Evolutionary conservation across 2,329 filamentous ascomycete genomes (phyloP).

Genomic region (Epichloe uncinata): DNA sequence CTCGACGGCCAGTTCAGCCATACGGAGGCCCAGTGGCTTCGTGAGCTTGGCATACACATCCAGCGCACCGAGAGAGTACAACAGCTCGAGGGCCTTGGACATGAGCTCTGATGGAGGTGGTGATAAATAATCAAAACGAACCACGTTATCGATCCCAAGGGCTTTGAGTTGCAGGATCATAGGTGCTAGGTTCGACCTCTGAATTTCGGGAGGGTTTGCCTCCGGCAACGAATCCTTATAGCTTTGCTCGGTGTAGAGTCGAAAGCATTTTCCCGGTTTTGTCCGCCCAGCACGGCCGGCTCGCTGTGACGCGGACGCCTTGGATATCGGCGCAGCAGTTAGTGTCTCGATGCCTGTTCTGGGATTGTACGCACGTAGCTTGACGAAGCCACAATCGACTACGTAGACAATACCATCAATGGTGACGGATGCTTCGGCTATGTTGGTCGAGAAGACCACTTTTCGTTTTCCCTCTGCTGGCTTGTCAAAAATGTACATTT

Average conservation of each 20-base stretch:
- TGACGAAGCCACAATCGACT: constrained; percentile 82
- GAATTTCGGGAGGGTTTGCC: constrained; percentile 76
- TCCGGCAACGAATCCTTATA: constrained; percentile 50
- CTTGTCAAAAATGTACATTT: constrained; percentile 89
- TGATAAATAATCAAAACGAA: constrained; percentile 80
- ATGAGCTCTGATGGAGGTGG: constrained; percentile 76
- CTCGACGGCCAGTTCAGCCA: constrained; percentile 87
- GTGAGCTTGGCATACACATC: constrained; percentile 87
- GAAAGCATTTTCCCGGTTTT: constrained; percentile 83
- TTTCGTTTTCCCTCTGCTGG: constrained; percentile 73
- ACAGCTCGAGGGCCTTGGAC: constrained; percentile 71
- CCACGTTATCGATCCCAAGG: constrained; percentile 86
- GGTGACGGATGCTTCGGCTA: constrained; percentile 90
- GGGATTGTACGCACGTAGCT: constrained; percentile 76
- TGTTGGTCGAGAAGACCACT: constrained; percentile 88
- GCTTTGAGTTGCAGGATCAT: constrained; percentile 87
- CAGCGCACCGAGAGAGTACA: constrained; percentile 75
- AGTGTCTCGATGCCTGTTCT: constrained; percentile 77
- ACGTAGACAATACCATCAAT: constrained; percentile 89
- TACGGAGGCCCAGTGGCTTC: constrained; percentile 70
- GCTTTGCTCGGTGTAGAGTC: constrained; percentile 70
- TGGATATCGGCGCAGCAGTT: constrained; percentile 69
- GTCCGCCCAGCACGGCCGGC: constrained; percentile 84
- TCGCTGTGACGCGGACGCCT: constrained; percentile 84
- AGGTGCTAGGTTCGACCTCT: constrained; percentile 79